These are phyloP conservation scores for Lanzia echinophila DNA, from an alignment of 2,329 filamentous ascomycete species.

Conservation along the genomic window DNA sequence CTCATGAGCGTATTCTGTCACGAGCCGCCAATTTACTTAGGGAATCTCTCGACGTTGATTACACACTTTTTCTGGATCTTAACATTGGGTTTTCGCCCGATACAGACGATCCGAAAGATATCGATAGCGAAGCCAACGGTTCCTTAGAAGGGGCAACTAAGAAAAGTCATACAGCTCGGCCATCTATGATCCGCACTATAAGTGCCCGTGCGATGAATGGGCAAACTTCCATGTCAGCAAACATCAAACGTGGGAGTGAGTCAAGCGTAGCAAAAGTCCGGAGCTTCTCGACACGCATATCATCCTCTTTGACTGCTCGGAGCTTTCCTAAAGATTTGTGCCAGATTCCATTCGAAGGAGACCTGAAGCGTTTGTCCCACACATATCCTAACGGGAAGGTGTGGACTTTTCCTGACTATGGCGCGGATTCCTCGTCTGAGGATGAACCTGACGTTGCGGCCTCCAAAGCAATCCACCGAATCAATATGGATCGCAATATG, in stretches of 20 bases:
- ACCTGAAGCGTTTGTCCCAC: background rate
- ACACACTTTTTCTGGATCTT: slow-evolving; percentile 14
- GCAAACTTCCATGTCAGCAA: background rate
- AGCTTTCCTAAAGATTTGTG: background rate
- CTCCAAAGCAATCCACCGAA: background rate
- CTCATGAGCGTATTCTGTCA: slow-evolving; percentile 7
- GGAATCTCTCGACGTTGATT: slow-evolving; percentile 16
- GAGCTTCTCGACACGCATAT: background rate
- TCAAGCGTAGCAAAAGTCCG: slow-evolving; percentile 1
- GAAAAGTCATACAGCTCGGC: background rate
- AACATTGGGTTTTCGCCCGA: slow-evolving; percentile 4
- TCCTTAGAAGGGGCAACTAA: background rate
- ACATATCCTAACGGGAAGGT: slow-evolving; percentile 4
- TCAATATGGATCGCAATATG: slow-evolving; percentile 1
- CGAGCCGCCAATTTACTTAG: slow-evolving; percentile 13
- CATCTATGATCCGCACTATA: too few species aligned
- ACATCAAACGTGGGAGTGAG: slow-evolving; percentile 1
- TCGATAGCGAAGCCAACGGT: background rate
- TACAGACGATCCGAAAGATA: background rate
- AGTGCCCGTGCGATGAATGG: too few species aligned
- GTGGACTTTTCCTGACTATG: slow-evolving; percentile 6
- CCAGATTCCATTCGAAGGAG: background rate
- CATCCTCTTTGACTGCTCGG: background rate
- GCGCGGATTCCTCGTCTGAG: background rate
- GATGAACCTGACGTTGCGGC: background rate